Percentiles rank a stretch among this genome's conserved stretches.
These are phyloP conservation scores for Scorias spongiosa DNA, from an alignment of 2,329 filamentous ascomycete genomes.

Conservation along the genomic window DNA sequence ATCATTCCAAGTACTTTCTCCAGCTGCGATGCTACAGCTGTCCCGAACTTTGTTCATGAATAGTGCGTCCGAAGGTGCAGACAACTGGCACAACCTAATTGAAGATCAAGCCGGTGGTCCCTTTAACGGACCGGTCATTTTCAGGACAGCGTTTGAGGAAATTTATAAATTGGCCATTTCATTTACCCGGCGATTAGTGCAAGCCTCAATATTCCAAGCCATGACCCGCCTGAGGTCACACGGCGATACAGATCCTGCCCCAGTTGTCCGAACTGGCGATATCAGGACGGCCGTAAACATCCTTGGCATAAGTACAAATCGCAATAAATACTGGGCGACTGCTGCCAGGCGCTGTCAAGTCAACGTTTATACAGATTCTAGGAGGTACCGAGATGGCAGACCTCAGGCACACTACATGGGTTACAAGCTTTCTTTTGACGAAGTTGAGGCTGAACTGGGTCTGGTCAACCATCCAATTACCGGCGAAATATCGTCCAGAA, in stretches of 20 bases:
- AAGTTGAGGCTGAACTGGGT: conserved; percentile 27
- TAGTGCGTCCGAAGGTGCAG: conserved; percentile 34
- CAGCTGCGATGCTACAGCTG: conserved; percentile 46
- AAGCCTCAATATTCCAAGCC: conserved; percentile 55
- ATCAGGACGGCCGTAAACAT: conserved; percentile 40
- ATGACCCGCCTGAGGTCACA: conserved; percentile 48
- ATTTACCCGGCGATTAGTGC: conserved; percentile 54
- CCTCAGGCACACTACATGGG: conserved; percentile 10
- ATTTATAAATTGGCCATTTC: conserved; percentile 54
- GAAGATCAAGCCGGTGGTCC: neutral
- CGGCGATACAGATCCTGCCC: conserved; percentile 14
- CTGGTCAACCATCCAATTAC: neutral
- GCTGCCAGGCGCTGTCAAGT: conserved; percentile 38
- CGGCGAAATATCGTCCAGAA: neutral
- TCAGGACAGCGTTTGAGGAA: conserved; percentile 60
- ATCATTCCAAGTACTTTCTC: conserved; percentile 42
- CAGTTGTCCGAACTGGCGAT: conserved; percentile 25
- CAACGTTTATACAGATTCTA: conserved; percentile 27
- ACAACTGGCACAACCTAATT: conserved; percentile 44
- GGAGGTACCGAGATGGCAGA: conserved; percentile 15
- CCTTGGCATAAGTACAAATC: conserved; percentile 34
- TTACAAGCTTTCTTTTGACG: conserved; percentile 20
- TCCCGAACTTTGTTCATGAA: conserved; percentile 66
- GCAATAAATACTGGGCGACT: conserved; percentile 35
- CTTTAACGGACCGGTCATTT: conserved; percentile 43